These are phyloP conservation scores for Ogataea minuta DNA, from an alignment of 805 yeast genomes.

Conservation along the genomic window DNA sequence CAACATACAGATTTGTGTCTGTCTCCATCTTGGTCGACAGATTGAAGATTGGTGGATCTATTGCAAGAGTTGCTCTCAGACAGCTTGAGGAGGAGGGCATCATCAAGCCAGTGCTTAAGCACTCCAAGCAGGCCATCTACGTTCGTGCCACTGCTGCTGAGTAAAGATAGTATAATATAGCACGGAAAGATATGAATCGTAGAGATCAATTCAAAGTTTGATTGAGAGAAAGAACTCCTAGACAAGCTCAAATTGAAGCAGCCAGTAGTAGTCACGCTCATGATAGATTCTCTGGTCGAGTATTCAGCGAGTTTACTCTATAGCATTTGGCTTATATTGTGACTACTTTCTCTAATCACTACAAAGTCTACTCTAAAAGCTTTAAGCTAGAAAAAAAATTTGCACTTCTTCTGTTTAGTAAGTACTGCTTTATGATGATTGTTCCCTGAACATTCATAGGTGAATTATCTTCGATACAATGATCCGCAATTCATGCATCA, in stretches of 20 bases:
- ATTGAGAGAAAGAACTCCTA: too few relatives aligned
- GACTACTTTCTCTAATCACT: too few relatives aligned
- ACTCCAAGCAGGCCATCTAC: slow-evolving; percentile 97
- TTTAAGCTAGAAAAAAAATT: slow-evolving; percentile 1
- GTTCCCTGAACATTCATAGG: slow-evolving; percentile 36
- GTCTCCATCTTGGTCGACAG: slow-evolving; percentile 98
- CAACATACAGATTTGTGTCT: slow-evolving; percentile 97
- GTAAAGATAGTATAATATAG: slow-evolving; percentile 33
- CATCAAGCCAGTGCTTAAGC: slow-evolving; percentile 90
- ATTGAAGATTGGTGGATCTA: slow-evolving; percentile 97
- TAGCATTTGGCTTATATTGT: too few relatives aligned
- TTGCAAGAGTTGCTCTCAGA: slow-evolving; percentile 97
- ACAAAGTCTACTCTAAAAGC: neutral
- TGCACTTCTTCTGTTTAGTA: slow-evolving; percentile 1
- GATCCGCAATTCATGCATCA: slow-evolving; percentile 96
- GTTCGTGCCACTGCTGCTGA: slow-evolving; percentile 75
- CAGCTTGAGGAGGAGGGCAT: slow-evolving; percentile 94
- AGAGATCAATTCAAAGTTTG: too few relatives aligned
- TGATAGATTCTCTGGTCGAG: too few relatives aligned
- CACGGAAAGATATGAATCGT: slow-evolving; percentile 3
- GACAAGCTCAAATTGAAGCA: too few relatives aligned
- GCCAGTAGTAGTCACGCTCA: too few relatives aligned
- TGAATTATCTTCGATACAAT: slow-evolving; percentile 36
- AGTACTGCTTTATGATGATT: slow-evolving; percentile 33
- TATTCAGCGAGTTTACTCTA: too few relatives aligned